Base-by-base conservation (phyloP, 23 red algal species). In the Gracilariopsis chorda region DNA sequence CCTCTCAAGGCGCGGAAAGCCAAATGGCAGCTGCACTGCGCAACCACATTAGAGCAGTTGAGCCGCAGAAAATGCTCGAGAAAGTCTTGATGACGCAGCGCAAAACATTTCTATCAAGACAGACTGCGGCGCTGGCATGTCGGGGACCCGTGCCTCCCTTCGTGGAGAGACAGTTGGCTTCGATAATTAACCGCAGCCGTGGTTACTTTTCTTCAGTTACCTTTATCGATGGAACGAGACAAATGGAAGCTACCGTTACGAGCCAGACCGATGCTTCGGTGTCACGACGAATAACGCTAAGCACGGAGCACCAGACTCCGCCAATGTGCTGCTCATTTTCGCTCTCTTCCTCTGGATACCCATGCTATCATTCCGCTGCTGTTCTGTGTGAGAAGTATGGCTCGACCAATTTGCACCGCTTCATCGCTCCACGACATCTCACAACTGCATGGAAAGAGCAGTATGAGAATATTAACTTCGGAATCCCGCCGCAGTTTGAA, bases 391-490 rank as follows among this genome's bases (percentile, higher is more conserved):
- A 87, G 35, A 87, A 74, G 28, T 75, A 87, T 40, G 62, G 62
- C 4, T 48, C 62, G 19, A 52, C 14, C 14, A 87, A 87, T 40
- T 45, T 87, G n/a, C 55, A 20, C 36, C 11, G 36, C 0, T 88
- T 75, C 46, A 88, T 77, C 39, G 47, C 24, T 20, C 14, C 3
- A 2, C 27, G 49, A 27, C 32, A 77, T 77, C 62, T 88, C 7
- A 33, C 47, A 14, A n/a, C 49, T 62, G 48, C 84, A 46, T 88
- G 67, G 84, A 77, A 77, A 88, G 49, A 77, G 27, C 84, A 88
- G 29, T 88, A 88, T 43, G 14, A 88, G 8, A 41, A 61, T 56
- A 30, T 77, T 32, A 44, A 41, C 11, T 88, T 88, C 29, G 48
- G 51, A 4, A 45, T 77, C 1, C 63, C 64, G 30, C 49, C 34